phyloP scores from a whole-genome alignment of 805 yeast genomes.

The Blastobotrys peoriensis region DNA sequence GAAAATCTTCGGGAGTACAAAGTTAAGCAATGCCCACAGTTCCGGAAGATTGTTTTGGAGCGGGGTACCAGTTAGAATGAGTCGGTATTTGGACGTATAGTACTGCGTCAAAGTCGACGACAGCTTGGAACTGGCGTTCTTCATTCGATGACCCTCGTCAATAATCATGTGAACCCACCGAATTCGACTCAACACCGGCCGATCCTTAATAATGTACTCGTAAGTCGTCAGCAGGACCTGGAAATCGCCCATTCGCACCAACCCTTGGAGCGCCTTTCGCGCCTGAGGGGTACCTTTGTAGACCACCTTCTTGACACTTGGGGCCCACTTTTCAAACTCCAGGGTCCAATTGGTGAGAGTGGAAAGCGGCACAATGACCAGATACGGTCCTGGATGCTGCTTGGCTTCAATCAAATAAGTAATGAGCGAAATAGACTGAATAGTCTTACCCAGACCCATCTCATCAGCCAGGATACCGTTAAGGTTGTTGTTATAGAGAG shows the following conservation, averaged over 20 bases:
- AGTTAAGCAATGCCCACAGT: slow-evolving; percentile 91
- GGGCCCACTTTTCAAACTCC: slow-evolving; percentile 98
- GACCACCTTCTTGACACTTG: slow-evolving; percentile 69
- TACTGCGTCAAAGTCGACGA: slow-evolving; percentile 76
- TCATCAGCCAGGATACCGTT: slow-evolving; percentile 97
- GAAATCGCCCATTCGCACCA: slow-evolving; percentile 71
- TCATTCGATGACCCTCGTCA: slow-evolving; percentile 98
- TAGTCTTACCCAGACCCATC: slow-evolving; percentile 97
- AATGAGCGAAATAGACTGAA: slow-evolving; percentile 83
- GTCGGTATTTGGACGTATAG: slow-evolving; percentile 79
- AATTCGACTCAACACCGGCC: slow-evolving; percentile 67
- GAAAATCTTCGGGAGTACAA: slow-evolving; percentile 92
- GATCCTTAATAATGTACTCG: slow-evolving; percentile 90
- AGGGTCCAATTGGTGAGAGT: slow-evolving; percentile 93
- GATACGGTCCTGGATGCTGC: slow-evolving; percentile 72
- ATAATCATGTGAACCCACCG: slow-evolving; percentile 97
- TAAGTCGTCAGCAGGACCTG: slow-evolving; percentile 88
- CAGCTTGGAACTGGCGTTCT: slow-evolving; percentile 82
- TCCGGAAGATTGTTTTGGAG: slow-evolving; percentile 93
- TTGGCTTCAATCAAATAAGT: slow-evolving; percentile 78
- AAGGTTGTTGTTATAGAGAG: slow-evolving; percentile 83
- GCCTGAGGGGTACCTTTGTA: slow-evolving; percentile 91
- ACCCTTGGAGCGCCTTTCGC: slow-evolving; percentile 68
- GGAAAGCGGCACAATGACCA: slow-evolving; percentile 90
- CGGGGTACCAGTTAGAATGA: slow-evolving; percentile 96